phyloP scores from a whole-genome alignment of 2,329 filamentous ascomycete species.

The Herpotrichia juniperi region DNA sequence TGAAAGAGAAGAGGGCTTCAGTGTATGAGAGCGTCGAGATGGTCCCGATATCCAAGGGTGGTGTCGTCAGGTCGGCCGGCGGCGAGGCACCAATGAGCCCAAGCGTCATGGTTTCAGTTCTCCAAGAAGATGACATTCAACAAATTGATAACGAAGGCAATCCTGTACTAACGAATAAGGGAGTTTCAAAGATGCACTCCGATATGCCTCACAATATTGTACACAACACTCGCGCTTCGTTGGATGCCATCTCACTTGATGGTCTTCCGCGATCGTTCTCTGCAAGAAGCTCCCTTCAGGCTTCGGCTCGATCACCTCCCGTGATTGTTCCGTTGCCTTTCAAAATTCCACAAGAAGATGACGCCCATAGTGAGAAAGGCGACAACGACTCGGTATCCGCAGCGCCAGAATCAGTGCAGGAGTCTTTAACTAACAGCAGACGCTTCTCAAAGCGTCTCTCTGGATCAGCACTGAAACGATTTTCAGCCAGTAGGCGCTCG shows the following conservation, averaged over 20 bases:
- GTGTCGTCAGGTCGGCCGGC: conserved; percentile 46
- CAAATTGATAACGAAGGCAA: conserved; percentile 40
- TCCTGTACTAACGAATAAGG: conserved; percentile 19
- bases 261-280: conserved; percentile 11
- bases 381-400: conserved; percentile 66
- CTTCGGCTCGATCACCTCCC: conserved; percentile 53
- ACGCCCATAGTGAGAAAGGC: conserved; percentile 53
- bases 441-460: conserved; percentile 46
- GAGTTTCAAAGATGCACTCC: conserved; percentile 14
- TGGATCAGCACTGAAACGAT: conserved; percentile 35
- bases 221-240: conserved; percentile 13
- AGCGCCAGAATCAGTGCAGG: conserved; percentile 30
- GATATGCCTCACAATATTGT: conserved; percentile 1
- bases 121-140: conserved; percentile 54
- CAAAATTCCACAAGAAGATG: conserved; percentile 58
- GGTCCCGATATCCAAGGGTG: conserved; percentile 54
- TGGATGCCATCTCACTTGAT: conserved; percentile 3
- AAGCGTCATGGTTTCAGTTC: conserved; percentile 61
- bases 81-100: conserved; percentile 48
- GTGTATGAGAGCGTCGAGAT: conserved; percentile 61
- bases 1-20: conserved; percentile 45
- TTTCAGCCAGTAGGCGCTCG: conserved; percentile 22
- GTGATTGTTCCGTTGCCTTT: conserved; percentile 71
- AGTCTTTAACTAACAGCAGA: conserved; percentile 14
- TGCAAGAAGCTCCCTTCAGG: conserved; percentile 26